Base-by-base conservation (phyloP, 805 yeast species). In the Saccharomycopsis sp. region DNA sequence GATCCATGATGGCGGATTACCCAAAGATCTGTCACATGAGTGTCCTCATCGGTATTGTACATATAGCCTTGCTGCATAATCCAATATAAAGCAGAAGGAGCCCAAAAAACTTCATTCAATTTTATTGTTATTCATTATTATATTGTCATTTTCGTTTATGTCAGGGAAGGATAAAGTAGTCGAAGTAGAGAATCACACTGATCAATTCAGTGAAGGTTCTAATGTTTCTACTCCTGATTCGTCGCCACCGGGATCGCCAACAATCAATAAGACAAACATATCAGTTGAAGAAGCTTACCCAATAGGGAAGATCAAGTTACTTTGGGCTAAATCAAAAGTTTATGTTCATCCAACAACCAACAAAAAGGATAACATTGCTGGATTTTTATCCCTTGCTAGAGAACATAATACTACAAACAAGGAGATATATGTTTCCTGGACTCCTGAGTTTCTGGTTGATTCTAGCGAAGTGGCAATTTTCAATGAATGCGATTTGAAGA, bases 341-440 rank as follows among this genome's bases (percentile, higher is more conserved):
- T 88, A 78, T 59, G 72, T 89, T 3, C 98, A 93, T 61, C 94
- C 95, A 3, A 75, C 93, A 0, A 67, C 74, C 9, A 71, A 79
- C 17, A 73, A 85, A 23, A 69, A 68, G 42, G 96, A 90, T 56
- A 89, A 90, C 58, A 67, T 90, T 17, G 63, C 83, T 0, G 98
- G 98, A 2, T 86, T 74, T 55, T 59, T 93, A 31, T 68, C 83
- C 4, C 67, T 93, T 13, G 73, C 79, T 14, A 68, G 71, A 34
- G 84, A 85, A 13, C 61, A 66, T 38, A 62, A 61, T 49, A 58
- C 73, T 5, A 55, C 75, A 39, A 70, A 81, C 57, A 65, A 67
- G 51, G 87, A 82, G 33, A 63, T 80, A 2, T 59, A 76, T 4
- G 62, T 87, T 26, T 77, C 88, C 0, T 86, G 85, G 72, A 70